phyloP scores from a whole-genome alignment of 495 filamentous ascomycete species.

The Penicillium odoratum region DNA sequence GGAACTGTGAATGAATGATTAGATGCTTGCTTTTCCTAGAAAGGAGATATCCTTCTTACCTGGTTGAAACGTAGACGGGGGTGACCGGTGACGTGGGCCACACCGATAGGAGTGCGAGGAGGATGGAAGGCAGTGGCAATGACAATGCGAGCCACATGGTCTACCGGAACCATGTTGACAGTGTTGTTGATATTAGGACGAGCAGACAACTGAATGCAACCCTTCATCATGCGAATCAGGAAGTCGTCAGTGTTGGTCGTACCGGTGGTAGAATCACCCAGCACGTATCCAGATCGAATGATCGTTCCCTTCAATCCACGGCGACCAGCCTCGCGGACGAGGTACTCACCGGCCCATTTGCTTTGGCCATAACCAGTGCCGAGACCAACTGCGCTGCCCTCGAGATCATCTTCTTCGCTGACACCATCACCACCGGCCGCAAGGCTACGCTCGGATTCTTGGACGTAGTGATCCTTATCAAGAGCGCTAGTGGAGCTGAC shows the following conservation, averaged over 20 bases:
- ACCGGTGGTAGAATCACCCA: conserved; percentile 37
- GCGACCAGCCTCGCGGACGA: conserved; percentile 76
- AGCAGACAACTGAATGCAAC: conserved; percentile 74
- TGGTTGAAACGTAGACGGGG: conserved; percentile 78
- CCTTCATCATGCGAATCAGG: conserved; percentile 84
- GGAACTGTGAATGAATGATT: conserved; percentile 40
- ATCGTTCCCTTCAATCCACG: conserved; percentile 75
- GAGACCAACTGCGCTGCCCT: conserved; percentile 63
- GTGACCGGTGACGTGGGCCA: conserved; percentile 78
- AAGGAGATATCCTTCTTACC: neutral
- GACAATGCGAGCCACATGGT: conserved; percentile 77
- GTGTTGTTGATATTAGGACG: conserved; percentile 82
- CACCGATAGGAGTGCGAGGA: conserved; percentile 48
- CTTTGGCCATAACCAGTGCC: conserved; percentile 88
- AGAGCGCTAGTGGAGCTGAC: conserved; percentile 85
- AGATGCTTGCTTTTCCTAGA: neutral
- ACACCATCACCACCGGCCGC: conserved; percentile 54
- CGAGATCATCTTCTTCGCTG: conserved; percentile 63
- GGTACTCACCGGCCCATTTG: conserved; percentile 82
- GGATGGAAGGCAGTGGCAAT: conserved; percentile 70
- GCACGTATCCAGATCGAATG: conserved; percentile 83
- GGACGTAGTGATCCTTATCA: conserved; percentile 77
- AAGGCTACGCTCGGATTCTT: conserved; percentile 62
- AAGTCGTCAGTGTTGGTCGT: conserved; percentile 88
- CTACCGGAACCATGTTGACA: conserved; percentile 87